A percentile compares a stretch with the other conserved stretches of the same genome.
These are phyloP conservation scores for Isoetes taiwanensis DNA, from an alignment of 75 land plant genomes.

Conservation along the genomic window DNA sequence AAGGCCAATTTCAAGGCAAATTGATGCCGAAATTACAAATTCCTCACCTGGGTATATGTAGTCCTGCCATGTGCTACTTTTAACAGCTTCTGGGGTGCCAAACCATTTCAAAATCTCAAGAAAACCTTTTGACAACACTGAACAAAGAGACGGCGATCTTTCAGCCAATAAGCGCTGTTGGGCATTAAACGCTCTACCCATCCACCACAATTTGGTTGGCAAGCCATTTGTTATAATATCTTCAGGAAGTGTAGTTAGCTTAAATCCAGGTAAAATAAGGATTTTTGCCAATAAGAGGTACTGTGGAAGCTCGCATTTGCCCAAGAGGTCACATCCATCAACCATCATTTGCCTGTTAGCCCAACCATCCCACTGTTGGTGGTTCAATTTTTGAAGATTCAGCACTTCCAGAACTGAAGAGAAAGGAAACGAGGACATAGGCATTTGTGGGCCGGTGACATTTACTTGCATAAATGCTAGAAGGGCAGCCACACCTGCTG, in stretches of 20 bases:
- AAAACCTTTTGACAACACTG: slow-evolving; percentile 25
- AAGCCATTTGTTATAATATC: slow-evolving; percentile 10
- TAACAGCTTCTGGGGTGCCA: slow-evolving; percentile 38
- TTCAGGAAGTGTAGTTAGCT: not conserved
- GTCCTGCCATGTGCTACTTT: slow-evolving; percentile 42
- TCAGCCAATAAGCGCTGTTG: slow-evolving; percentile 73
- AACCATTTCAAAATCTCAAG: slow-evolving; percentile 3
- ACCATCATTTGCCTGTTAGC: slow-evolving; percentile 49
- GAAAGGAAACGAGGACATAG: not conserved
- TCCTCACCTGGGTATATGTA: slow-evolving; percentile 28
- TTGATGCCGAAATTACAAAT: slow-evolving; percentile 29
- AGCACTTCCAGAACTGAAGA: not conserved
- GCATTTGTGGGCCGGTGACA: slow-evolving; percentile 47
- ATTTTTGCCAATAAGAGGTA: slow-evolving; percentile 61
- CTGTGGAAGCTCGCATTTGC: slow-evolving; percentile 48
- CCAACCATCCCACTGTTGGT: slow-evolving; percentile 55
- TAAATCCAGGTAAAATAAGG: slow-evolving; percentile 27
- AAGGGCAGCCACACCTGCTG: slow-evolving; percentile 50
- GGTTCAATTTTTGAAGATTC: not conserved
- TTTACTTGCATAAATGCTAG: slow-evolving; percentile 58
- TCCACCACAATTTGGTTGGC: slow-evolving; percentile 65
- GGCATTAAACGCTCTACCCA: slow-evolving; percentile 29
- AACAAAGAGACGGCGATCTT: slow-evolving; percentile 52
- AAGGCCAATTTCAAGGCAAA: slow-evolving; percentile 56
- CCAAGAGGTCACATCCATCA: slow-evolving; percentile 62